Base-by-base conservation (phyloP, 2,329 filamentous ascomycete species). In the Ceratocystiopsis brevicomis region DNA sequence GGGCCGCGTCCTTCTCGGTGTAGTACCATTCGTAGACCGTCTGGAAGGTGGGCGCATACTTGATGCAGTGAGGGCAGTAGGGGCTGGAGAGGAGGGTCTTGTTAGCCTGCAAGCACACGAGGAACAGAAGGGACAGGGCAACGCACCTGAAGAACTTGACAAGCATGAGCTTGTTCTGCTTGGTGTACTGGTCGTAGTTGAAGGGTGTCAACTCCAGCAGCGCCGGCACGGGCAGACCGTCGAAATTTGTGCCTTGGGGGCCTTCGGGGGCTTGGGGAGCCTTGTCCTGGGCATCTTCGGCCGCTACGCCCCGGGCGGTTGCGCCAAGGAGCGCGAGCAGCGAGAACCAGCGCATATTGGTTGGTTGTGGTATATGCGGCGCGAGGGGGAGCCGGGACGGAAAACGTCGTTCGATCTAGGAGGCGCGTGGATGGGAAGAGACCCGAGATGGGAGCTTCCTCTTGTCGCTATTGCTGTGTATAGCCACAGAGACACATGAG, bases 1-100 rank as follows among this genome's bases (percentile, higher is more conserved):
- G 53, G 62, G 70, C 51, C 59, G 65, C 53, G 62, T 66, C 53
- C 53, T 85, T 78, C 35, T 84, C 90, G 35, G 87, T 95, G 64
- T 84, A 66, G 65, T 95, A 98, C 61, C 78, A 95, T 63, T 98
- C 90, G 67, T 96, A 94, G 14, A 88, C 61, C 6, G 87, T 95
- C 61, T 96, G 86, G 68, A 76, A 95, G 41, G 75, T 78, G 9
- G 90, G 90, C 42, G 83, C 85, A 54, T 85, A 82, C 41, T 71
- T 66, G 57, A 71, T 70, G 64, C 87, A 95, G 60, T 94, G 85
- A 39, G 69, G 69, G 60, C 72, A 76, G 50, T 65, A 73, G 12
- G 72, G 72, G 52, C 72, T 76, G 41, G 33, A 11, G 3, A 14
- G n/a, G n/a, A n/a, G n/a, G n/a, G n/a, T n/a, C n/a, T n/a, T n/a